Conservation (phyloP, 2,329 filamentous ascomycete genomes). For the Laburnicola sp. region DNA sequence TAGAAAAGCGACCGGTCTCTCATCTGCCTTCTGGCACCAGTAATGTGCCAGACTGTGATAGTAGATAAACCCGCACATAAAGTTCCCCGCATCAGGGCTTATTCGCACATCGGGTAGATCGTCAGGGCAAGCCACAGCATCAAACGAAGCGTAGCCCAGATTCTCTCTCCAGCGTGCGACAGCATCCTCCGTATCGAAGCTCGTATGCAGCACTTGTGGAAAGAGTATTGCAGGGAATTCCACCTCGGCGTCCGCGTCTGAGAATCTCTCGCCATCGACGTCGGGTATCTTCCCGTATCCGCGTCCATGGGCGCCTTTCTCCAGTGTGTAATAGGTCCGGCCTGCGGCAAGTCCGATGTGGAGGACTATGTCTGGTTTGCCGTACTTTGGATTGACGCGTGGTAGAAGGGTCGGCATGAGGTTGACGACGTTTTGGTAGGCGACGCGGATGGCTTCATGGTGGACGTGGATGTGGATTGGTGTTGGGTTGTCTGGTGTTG, state of each 20-base stretch:
- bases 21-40: slow-evolving; percentile 20
- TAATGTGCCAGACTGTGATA: slow-evolving; percentile 40
- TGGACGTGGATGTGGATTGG: slow-evolving; percentile 43
- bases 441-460: slow-evolving; percentile 40
- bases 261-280: slow-evolving; percentile 37
- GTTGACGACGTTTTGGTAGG: slow-evolving; percentile 35
- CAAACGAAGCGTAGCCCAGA: slow-evolving; percentile 13
- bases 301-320: slow-evolving; percentile 31
- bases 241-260: slow-evolving; percentile 20
- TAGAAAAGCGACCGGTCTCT: slow-evolving; percentile 40
- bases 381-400: slow-evolving; percentile 20
- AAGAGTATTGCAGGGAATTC: slow-evolving; percentile 23
- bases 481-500: slow-evolving; percentile 23
- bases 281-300: slow-evolving; percentile 40
- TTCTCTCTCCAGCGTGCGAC: slow-evolving; percentile 32
- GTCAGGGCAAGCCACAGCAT: background rate
- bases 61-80: slow-evolving; percentile 45
- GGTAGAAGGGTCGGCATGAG: slow-evolving; percentile 36
- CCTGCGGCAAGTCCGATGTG: slow-evolving; percentile 46
- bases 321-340: slow-evolving; percentile 42
- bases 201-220: slow-evolving; percentile 31
- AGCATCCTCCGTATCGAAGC: slow-evolving; percentile 39
- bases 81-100: slow-evolving; percentile 40
- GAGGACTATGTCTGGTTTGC: slow-evolving; percentile 37
- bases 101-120: slow-evolving; percentile 29